Evolutionary conservation across 768 basidiomycete genomes (phyloP).

Genomic region (Leccinum fibrillosum): DNA sequence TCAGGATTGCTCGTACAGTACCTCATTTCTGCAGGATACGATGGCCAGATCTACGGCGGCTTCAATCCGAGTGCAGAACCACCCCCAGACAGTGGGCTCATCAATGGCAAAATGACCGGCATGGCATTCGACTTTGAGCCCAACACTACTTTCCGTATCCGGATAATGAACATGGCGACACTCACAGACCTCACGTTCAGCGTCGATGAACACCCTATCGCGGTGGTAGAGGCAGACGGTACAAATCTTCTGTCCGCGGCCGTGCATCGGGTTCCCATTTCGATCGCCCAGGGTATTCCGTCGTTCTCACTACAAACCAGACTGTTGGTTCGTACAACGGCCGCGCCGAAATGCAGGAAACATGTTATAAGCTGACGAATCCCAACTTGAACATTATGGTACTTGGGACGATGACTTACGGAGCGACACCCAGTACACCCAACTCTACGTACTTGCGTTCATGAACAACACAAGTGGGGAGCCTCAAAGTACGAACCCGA

Average conservation of each 20-base stretch:
- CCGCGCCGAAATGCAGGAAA: conserved; percentile 35
- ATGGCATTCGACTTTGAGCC: conserved; percentile 33
- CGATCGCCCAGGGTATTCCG: conserved; percentile 51
- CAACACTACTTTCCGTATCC: conserved; percentile 41
- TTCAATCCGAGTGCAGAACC: conserved; percentile 34
- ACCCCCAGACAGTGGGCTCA: conserved; percentile 36
- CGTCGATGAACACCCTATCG: conserved; percentile 44
- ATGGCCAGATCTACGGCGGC: conserved; percentile 30
- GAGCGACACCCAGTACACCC: conserved; percentile 22
- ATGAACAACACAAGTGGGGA: conserved; percentile 29
- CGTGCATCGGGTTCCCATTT: conserved; percentile 39
- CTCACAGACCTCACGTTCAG: conserved; percentile 45
- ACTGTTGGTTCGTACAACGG: conserved; percentile 35
- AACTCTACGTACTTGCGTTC: conserved; percentile 22
- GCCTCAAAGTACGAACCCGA: conserved; percentile 23
- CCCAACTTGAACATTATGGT: conserved; percentile 28
- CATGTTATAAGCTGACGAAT: conserved; percentile 31
- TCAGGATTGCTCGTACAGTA: conserved; percentile 29
- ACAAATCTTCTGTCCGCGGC: conserved; percentile 37
- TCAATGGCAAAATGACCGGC: conserved; percentile 30
- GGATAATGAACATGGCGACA: conserved; percentile 45
- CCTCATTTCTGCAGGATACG: conserved; percentile 24
- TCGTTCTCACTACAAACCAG: conserved; percentile 41
- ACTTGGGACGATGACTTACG: conserved; percentile 27
- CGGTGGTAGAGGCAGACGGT: conserved; percentile 49